Evolutionary conservation across 2,329 filamentous ascomycete species (phyloP).

Genomic region (Pseudogymnoascus sp.): DNA sequence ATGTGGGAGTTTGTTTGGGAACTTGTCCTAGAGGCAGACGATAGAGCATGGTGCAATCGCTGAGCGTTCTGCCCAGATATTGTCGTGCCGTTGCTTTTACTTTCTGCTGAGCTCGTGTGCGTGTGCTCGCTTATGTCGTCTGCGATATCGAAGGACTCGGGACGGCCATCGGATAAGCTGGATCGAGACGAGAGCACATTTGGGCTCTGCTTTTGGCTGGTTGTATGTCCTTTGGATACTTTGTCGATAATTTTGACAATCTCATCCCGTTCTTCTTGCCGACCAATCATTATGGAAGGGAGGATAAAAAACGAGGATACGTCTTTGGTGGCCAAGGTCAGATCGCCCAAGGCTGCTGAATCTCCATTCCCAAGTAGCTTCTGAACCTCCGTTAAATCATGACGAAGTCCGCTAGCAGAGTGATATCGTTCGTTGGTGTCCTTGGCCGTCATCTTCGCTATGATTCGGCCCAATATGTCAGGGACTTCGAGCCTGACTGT

Average conservation of each 20-base stretch:
- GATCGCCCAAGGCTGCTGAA: conserved; percentile 58
- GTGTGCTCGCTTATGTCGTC: conserved; percentile 52
- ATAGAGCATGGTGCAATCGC: background rate
- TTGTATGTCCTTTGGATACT: conserved; percentile 57
- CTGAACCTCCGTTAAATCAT: conserved; percentile 69
- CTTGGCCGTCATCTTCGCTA: conserved; percentile 89
- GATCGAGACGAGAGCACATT: conserved; percentile 47
- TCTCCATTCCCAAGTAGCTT: conserved; percentile 70
- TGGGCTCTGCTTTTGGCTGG: conserved; percentile 34
- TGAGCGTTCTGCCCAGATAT: background rate
- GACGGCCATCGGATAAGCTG: conserved; percentile 36
- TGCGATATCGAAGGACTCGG: conserved; percentile 28
- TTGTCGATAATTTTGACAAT: conserved; percentile 70
- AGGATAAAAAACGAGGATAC: conserved; percentile 89
- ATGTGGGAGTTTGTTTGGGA: background rate
- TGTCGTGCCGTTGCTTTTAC: conserved; percentile 20
- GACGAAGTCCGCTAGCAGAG: conserved; percentile 75
- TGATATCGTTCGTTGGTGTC: conserved; percentile 82
- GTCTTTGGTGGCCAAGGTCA: conserved; percentile 73
- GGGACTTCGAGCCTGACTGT: conserved; percentile 74
- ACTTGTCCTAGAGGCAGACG: background rate
- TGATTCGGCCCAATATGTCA: conserved; percentile 70
- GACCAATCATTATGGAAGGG: conserved; percentile 72
- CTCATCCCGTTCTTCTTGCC: conserved; percentile 60
- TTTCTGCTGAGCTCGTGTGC: conserved; percentile 49